A percentile compares a stretch with the other conserved stretches of the same genome.
Conservation (phyloP, 2,329 filamentous ascomycete genomes). For the Colletotrichum sidae region DNA sequence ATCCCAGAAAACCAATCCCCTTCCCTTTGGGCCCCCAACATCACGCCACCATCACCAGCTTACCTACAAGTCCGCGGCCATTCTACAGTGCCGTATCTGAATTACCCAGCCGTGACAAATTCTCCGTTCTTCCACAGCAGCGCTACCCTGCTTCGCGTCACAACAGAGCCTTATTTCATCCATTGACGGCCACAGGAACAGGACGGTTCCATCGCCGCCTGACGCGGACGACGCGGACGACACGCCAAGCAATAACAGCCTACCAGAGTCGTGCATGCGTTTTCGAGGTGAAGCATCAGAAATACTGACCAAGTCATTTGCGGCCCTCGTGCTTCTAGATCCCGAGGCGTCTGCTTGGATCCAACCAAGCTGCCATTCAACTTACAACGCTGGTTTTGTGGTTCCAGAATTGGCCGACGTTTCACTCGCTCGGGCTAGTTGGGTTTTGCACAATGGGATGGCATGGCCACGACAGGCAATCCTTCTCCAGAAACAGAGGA, state of each 20-base stretch:
- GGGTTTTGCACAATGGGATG: constrained; percentile 2
- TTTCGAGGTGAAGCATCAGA: no score
- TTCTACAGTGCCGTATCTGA: constrained; percentile 11
- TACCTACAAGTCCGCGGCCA: background rate
- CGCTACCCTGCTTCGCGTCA: no score
- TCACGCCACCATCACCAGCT: constrained; percentile 25
- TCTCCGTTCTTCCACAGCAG: background rate
- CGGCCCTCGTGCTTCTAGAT: background rate
- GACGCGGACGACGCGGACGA: background rate
- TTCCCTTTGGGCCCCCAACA: constrained; percentile 4
- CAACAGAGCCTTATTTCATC: no score
- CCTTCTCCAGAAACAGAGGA: constrained; percentile 12
- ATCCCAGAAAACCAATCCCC: background rate
- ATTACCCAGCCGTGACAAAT: constrained; percentile 30
- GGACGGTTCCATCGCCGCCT: no score
- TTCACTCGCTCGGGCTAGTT: constrained; percentile 25
- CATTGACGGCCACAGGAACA: no score
- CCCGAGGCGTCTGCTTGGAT: background rate
- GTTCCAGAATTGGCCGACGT: constrained; percentile 21
- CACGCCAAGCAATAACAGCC: constrained; percentile 18
- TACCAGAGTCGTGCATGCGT: no score
- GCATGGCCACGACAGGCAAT: constrained; percentile 11
- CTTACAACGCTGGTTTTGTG: background rate
- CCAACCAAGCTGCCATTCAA: background rate
- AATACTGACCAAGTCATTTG: no score